Percentiles rank a stretch among this genome's conserved stretches.
Conservation (phyloP, 2,329 filamentous ascomycete genomes). For the Beauveria scarabaeidicola region DNA sequence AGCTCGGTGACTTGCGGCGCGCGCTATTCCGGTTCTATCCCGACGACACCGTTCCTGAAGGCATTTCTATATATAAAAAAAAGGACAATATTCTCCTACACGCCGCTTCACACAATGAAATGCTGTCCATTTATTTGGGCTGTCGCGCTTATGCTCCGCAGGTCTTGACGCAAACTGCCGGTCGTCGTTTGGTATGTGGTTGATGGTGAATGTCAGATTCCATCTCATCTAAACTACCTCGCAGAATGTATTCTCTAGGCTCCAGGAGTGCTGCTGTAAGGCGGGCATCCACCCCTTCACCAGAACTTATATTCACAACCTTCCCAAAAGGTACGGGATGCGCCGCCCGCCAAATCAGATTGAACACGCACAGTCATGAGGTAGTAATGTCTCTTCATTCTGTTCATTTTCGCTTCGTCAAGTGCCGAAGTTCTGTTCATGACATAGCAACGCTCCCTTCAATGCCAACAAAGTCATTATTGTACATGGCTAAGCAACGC, state of each 20-base stretch:
- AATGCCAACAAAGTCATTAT: not conserved
- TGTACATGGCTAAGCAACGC: not conserved
- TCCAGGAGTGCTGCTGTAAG: too few relatives aligned
- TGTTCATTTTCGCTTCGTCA: not conserved
- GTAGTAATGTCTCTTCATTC: not conserved
- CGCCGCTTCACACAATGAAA: too few relatives aligned
- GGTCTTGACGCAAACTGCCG: too few relatives aligned
- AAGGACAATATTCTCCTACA: too few relatives aligned
- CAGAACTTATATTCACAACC: not conserved
- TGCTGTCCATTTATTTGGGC: too few relatives aligned
- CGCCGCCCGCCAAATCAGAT: not conserved
- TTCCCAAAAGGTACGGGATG: not conserved
- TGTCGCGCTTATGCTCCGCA: too few relatives aligned
- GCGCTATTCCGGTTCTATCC: not conserved
- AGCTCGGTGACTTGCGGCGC: not conserved
- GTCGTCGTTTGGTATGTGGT: not conserved
- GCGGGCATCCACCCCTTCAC: too few relatives aligned
- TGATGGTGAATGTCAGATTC: not conserved
- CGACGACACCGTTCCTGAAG: not conserved
- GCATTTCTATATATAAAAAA: too few relatives aligned
- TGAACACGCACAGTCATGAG: not conserved
- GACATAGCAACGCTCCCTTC: not conserved
- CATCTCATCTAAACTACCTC: too few relatives aligned
- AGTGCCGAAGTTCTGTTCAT: not conserved
- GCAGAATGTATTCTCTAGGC: too few relatives aligned